Base-by-base conservation (phyloP, 176 grass and related monocot genomes). In the Paspalum vaginatum region DNA sequence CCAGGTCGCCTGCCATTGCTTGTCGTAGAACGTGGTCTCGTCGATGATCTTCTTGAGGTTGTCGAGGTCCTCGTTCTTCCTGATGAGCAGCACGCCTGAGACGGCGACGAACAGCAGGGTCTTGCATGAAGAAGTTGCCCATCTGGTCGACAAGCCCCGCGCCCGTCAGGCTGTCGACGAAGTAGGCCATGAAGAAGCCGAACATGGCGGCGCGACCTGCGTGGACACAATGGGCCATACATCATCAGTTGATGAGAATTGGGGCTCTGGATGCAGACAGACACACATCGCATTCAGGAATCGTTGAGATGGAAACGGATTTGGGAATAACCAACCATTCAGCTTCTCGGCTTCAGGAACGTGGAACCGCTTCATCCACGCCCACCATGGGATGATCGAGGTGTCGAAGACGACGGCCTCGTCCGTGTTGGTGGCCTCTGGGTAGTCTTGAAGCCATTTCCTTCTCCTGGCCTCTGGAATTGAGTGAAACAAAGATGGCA, bases 101-200 rank as follows among this genome's bases (percentile, higher is more conserved):
- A 98, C 96, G 5, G 92, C 87, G 61, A 98, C 75, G 64, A 98
- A 91, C 45, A 98, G 72, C 57, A 98, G 79, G 22, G 96, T 98
- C 84, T 98, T 98, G 81, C 96, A 98, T n/a, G 83, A 98, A 95
- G 68, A 98, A 93, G 62, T 98, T 98, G 32, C 92, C 92, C 82
- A 62, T 88, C 46, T 98, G 96, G 76, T 95, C 92, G 8, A 98
- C 92, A 1, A 98, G 88, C 41, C 96, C 96, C 70, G 91, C 82
- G 0, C 96, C 92, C 0, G 92, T 98, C 83, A 98, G 84, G 62
- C 96, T 91, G 66, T 98, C 96, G 0, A 98, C 92, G 27, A 98
- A 93, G 83, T 98, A 98, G 2, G 96, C 92, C 96, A 98, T 98
- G 90, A 98, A 98, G 85, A 98, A 98, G n/a, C 96, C 96, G 64